Base-by-base conservation (phyloP, 768 basidiomycete species). In the Hydnum rufescens region DNA sequence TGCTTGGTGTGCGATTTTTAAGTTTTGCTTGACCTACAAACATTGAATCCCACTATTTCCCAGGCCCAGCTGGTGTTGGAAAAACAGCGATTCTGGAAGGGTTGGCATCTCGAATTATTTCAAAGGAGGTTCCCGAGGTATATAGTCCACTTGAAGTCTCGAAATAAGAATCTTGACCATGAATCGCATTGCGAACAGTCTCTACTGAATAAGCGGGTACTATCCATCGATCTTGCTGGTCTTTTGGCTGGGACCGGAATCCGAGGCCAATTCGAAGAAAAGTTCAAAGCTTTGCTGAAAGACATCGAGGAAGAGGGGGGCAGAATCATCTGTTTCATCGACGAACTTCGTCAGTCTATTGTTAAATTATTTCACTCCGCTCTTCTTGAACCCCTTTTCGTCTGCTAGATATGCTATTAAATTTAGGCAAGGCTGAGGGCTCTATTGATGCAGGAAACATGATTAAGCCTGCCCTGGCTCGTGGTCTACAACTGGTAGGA, bases 81-180 rank as follows among this genome's bases (percentile, higher is more conserved):
- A 95, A 95, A 67, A 93, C 89, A 0, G 87, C 89, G 0, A 89
- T 93, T 50, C 63, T 92, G 8, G 89, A 92, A 66, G 89, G 89
- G 2, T 71, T 95, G 16, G 89, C 89, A 0, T 82, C 75, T 58
- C 71, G 89, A 23, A 89, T 93, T 51, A 77, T 92, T 0, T 75
- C 82, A 2, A 84, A 80, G 62, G 87, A 92, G 63, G 89, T 93
- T 4, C 89, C 89, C 18, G 89, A 92, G 70, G 86, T 86, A 51
- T 30, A 70, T 61, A 2, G 19, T 39, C 19, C 34, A 39, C 8
- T 39, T 8, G 19, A 39, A 8, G 8, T 8, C 8, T 39, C 34
- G 8, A 39, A 8, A 39, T 8, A 8, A 19, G 34, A 13, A 4
- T 25, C 3, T 3, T 51, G 29, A n/a, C 30, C 2, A 28, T 42